Evolutionary conservation across 2,329 filamentous ascomycete genomes (phyloP).

Genomic region (Verticillium nubilum): DNA sequence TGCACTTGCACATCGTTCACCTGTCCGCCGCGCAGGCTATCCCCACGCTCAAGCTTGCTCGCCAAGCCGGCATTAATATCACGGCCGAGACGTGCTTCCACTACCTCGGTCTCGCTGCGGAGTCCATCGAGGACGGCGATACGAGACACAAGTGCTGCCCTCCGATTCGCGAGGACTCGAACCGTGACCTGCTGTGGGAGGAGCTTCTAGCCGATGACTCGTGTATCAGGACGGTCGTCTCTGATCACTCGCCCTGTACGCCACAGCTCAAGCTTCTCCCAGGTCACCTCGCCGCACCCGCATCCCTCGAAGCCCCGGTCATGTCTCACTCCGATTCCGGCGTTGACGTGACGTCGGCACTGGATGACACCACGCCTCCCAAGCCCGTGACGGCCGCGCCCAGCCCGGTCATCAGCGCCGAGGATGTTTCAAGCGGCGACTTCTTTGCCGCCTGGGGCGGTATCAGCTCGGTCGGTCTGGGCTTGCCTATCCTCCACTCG

Average conservation of each 20-base stretch:
- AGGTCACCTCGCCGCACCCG: slow-evolving; percentile 43
- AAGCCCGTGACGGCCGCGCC: slow-evolving; percentile 24
- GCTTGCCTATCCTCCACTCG: slow-evolving; percentile 85
- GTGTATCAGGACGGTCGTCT: slow-evolving; percentile 87
- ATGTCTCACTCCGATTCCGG: slow-evolving; percentile 49
- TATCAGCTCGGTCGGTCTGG: slow-evolving; percentile 88
- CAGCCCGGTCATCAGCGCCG: slow-evolving; percentile 9
- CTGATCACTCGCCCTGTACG: slow-evolving; percentile 94
- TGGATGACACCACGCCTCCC: slow-evolving; percentile 15
- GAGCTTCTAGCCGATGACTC: slow-evolving; percentile 68
- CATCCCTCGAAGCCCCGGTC: slow-evolving; percentile 18
- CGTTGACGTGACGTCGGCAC: slow-evolving; percentile 38
- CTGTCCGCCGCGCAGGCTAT: slow-evolving; percentile 86
- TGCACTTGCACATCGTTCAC: slow-evolving; percentile 91
- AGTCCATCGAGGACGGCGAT: slow-evolving; percentile 77
- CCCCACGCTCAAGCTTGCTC: slow-evolving; percentile 70
- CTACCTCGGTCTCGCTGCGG: slow-evolving; percentile 79
- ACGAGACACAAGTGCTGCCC: slow-evolving; percentile 94
- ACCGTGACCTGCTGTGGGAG: slow-evolving; percentile 82
- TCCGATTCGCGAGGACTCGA: slow-evolving; percentile 74
- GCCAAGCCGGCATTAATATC: slow-evolving; percentile 70
- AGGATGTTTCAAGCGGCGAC: slow-evolving; percentile 54
- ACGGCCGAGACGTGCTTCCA: slow-evolving; percentile 96
- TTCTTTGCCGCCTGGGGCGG: slow-evolving; percentile 97
- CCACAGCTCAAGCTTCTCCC: slow-evolving; percentile 89